Conservation (phyloP, 495 filamentous ascomycete species). For the Cryomyces antarcticus region DNA sequence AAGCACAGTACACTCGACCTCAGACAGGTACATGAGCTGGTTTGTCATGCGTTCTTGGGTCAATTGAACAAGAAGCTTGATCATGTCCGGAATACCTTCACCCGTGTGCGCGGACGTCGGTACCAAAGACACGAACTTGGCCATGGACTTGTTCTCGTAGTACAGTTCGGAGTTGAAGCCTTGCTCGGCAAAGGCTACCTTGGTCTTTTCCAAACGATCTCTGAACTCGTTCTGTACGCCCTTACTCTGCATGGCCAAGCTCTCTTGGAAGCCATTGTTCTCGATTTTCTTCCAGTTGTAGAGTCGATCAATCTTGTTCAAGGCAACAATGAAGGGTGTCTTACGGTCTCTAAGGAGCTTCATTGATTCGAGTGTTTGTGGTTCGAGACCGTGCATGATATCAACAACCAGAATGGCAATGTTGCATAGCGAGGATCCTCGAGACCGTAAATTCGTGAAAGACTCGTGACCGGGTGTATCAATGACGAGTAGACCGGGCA, state of each 20-base stretch:
- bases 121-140: constrained; percentile 78
- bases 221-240: constrained; percentile 88
- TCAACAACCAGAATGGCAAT: constrained; percentile 98
- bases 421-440: constrained; percentile 95
- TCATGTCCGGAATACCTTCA: constrained; percentile 97
- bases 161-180: constrained; percentile 94
- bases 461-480: constrained; percentile 99
- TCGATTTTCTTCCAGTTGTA: constrained; percentile 96
- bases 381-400: constrained; percentile 99
- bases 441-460: constrained; percentile 90
- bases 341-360: constrained; percentile 75
- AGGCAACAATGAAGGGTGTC: constrained; percentile 94
- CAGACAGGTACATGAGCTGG: constrained; percentile 91
- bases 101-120: constrained; percentile 95
- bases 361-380: constrained; percentile 96
- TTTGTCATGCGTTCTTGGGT: constrained; percentile 97
- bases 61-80: constrained; percentile 79
- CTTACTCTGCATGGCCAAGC: constrained; percentile 75
- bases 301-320: constrained; percentile 99
- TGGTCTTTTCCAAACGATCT: constrained; percentile 75
- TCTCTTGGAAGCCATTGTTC: constrained; percentile 95
- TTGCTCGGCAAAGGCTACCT: constrained; percentile 84
- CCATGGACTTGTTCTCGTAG: constrained; percentile 96
- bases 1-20: constrained; percentile 92
- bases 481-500: constrained; percentile 90